Percentiles rank a stretch among this genome's conserved stretches.
Evolutionary conservation across 176 grass and related monocot species (phyloP).

Genomic region (Alloteropsis semialata): DNA sequence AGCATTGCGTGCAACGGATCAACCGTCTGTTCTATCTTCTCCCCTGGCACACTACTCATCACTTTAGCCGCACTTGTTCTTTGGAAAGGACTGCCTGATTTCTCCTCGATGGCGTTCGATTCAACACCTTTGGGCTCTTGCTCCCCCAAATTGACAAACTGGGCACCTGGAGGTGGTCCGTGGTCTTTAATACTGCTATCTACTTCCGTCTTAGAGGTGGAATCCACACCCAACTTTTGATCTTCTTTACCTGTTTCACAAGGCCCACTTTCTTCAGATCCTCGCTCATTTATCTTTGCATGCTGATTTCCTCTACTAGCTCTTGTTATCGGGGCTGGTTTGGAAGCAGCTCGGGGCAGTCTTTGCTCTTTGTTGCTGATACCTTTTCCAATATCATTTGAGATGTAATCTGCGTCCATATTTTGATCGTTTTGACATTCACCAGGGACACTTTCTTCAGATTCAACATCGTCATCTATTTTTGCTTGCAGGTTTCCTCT

Average conservation of each 20-base stretch:
- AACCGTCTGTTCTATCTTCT: conserved; percentile 80
- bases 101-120: neutral
- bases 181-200: neutral
- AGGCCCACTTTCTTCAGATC: conserved; percentile 45
- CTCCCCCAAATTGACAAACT: conserved; percentile 39
- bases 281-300: conserved; percentile 44
- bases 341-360: conserved; percentile 32
- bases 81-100: conserved; percentile 15
- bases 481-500: conserved; percentile 50
- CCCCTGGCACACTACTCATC: neutral
- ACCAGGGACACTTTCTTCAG: conserved; percentile 47
- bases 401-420: conserved; percentile 26
- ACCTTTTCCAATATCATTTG: conserved; percentile 31
- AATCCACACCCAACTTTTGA: conserved; percentile 19
- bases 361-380: conserved; percentile 15
- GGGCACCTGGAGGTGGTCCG: conserved; percentile 34
- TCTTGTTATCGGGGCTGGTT: conserved; percentile 35
- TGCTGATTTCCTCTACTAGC: conserved; percentile 46
- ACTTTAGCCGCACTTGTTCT: conserved; percentile 34
- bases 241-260: conserved; percentile 34
- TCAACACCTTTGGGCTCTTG: conserved; percentile 23
- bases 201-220: conserved; percentile 25
- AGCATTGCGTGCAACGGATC: conserved; percentile 91
- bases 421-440: conserved; percentile 39
- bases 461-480: conserved; percentile 51